These are phyloP conservation scores for Boletus sensibilis DNA, from an alignment of 768 basidiomycete genomes.

Conservation along the genomic window DNA sequence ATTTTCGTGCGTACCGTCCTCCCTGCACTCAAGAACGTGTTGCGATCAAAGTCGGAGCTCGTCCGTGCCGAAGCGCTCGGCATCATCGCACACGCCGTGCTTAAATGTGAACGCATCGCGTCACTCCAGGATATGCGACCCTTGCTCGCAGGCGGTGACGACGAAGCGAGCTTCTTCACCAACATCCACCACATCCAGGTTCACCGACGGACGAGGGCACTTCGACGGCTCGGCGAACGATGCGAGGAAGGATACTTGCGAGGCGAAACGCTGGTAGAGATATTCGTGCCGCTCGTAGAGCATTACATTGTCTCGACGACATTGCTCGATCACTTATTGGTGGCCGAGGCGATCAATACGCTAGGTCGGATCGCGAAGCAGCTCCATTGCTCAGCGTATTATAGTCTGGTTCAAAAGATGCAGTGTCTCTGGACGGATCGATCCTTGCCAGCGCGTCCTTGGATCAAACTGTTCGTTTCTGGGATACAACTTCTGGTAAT, in stretches of 20 bases:
- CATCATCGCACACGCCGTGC: constrained; percentile 77
- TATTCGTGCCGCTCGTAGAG: constrained; percentile 84
- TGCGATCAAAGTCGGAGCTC: constrained; percentile 78
- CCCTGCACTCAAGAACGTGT: constrained; percentile 75
- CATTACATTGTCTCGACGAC: constrained; percentile 69
- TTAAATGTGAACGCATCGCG: constrained; percentile 55
- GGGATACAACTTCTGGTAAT: not conserved
- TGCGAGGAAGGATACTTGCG: constrained; percentile 64
- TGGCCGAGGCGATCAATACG: constrained; percentile 83
- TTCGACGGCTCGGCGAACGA: constrained; percentile 79
- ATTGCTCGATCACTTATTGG: constrained; percentile 77
- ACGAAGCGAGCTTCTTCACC: constrained; percentile 95
- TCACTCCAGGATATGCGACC: constrained; percentile 76
- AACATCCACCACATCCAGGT: constrained; percentile 93
- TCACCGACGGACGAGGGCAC: constrained; percentile 83
- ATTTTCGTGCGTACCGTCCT: constrained; percentile 66
- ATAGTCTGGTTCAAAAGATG: constrained; percentile 72
- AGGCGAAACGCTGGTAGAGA: constrained; percentile 68
- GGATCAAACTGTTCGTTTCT: not conserved
- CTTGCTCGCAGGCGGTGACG: constrained; percentile 82
- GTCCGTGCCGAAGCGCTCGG: constrained; percentile 83
- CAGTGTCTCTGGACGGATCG: not conserved
- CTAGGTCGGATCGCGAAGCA: constrained; percentile 76
- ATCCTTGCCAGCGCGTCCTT: constrained; percentile 4
- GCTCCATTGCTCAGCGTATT: constrained; percentile 83